Percentiles rank a stretch among this genome's conserved stretches.
These are phyloP conservation scores for Saksenaea oblongispora DNA, from an alignment of 371 early-diverging fungal genomes.

Conservation along the genomic window DNA sequence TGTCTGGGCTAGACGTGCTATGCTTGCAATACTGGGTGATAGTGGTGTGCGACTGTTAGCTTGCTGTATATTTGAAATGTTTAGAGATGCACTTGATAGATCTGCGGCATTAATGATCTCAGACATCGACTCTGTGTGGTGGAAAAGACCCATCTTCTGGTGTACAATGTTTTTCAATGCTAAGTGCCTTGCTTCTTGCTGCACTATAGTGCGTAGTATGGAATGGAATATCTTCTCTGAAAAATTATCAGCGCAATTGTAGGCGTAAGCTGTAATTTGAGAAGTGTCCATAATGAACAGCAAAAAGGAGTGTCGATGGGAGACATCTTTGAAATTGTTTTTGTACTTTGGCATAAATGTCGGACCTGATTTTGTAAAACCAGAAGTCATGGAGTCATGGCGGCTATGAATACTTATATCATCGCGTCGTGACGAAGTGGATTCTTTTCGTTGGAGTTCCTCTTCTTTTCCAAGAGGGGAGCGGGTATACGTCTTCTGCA, in stretches of 20 bases:
- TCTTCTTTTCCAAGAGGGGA: slow-evolving; percentile 15
- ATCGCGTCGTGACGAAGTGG: slow-evolving; percentile 16
- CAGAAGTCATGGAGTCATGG: slow-evolving; percentile 42
- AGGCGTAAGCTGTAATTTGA: slow-evolving; percentile 59
- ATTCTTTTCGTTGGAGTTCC: slow-evolving; percentile 3
- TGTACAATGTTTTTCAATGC: slow-evolving; percentile 59
- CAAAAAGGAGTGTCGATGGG: slow-evolving; percentile 54
- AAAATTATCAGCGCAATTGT: slow-evolving; percentile 66
- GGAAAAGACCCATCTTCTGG: slow-evolving; percentile 74
- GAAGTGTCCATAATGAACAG: slow-evolving; percentile 56
- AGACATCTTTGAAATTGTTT: slow-evolving; percentile 12
- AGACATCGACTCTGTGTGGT: slow-evolving; percentile 48
- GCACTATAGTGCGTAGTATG: slow-evolving; percentile 19
- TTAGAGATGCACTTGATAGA: neutral
- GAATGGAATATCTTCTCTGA: slow-evolving; percentile 58
- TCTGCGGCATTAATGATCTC: slow-evolving; percentile 8
- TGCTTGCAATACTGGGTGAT: slow-evolving; percentile 24
- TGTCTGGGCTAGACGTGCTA: slow-evolving; percentile 25
- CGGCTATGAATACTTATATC: slow-evolving; percentile 34
- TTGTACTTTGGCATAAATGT: slow-evolving; percentile 26
- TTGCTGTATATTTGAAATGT: slow-evolving; percentile 12
- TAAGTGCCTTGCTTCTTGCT: slow-evolving; percentile 51
- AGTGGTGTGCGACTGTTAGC: neutral
- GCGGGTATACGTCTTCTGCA: slow-evolving; percentile 15
- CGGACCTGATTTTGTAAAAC: slow-evolving; percentile 23